Base-by-base conservation (phyloP, 495 filamentous ascomycete genomes). In the Chaetomidium leptoderma region DNA sequence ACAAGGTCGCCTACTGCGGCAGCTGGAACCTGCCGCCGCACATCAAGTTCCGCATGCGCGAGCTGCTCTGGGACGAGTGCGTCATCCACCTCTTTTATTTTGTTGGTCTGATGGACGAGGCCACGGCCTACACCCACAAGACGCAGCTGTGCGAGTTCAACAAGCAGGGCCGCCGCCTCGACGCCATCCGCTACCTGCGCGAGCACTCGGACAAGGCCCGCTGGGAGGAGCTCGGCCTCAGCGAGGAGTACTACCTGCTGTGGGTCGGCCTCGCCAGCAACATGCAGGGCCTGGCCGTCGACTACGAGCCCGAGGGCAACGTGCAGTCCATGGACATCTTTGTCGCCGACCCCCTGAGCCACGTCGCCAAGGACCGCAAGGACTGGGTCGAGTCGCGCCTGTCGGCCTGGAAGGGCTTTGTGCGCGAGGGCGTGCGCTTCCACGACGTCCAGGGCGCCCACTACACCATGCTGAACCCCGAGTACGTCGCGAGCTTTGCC, bases 301-400 rank as follows among this genome's bases (percentile, higher is more conserved):
- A 81, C 33, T 85, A 83, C 61, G 81, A 83, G 19, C 81, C 82
- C 0, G 10, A 7, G 2, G 78, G 79, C 0, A 49, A 11, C 0
- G 70, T 83, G 0, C 44, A 43, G 0, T 23, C 44, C 0, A 77
- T 85, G 53, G 80, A 85, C 64, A 70, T 81, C 0, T 82, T 85
- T 58, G 70, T 73, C 23, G 72, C 70, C 11, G 51, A 65, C 5
- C 81, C 81, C 2, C 54, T 81, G 16, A 69, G 63, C 16, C 64
- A 62, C 0, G 75, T 70, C 9, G 81, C 78, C 2, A 50, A 62
- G 13, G 65, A 58, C 6, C 70, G 65, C n/a, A 55, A 72, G 47
- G 70, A 81, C 35, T 82, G 78, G 76, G 43, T 74, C 14, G 49
- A 67, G 45, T 27, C 45, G 27, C 6, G 65, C 8, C 62, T 83